Conservation (phyloP, 805 yeast species). For the Saccharomyces mikatae region DNA sequence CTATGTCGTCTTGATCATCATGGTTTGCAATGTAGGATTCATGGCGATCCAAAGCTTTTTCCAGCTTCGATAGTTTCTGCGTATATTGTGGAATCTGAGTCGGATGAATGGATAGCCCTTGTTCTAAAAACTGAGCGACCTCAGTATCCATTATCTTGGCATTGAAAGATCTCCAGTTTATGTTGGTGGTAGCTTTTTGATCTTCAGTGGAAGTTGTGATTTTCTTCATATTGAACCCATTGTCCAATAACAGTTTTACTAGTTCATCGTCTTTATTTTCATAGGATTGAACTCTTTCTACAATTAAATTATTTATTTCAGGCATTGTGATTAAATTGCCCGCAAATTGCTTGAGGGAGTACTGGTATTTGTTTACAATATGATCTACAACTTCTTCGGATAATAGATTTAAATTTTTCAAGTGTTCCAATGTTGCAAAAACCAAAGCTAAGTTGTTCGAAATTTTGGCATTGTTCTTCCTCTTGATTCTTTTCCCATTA, state of each 20-base stretch:
- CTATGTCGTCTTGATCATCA: conserved; percentile 43
- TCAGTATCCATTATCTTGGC: conserved; percentile 67
- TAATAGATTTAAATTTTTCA: conserved; percentile 12
- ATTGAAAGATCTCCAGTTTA: conserved; percentile 51
- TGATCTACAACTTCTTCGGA: conserved; percentile 14
- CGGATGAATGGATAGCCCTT: conserved; percentile 30
- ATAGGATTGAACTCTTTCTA: conserved; percentile 9
- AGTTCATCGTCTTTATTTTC: conserved; percentile 27
- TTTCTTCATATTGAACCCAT: conserved; percentile 16
- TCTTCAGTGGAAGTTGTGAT: conserved; percentile 7
- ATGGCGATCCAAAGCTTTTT: conserved; percentile 57
- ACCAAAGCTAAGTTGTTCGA: conserved; percentile 17
- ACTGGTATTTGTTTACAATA: conserved; percentile 22
- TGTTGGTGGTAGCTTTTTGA: conserved; percentile 34
- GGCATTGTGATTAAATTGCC: conserved; percentile 16
- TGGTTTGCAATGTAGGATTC: conserved; percentile 39
- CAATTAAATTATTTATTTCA: conserved; percentile 21
- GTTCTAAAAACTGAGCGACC: conserved; percentile 51
- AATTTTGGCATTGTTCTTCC: conserved; percentile 17
- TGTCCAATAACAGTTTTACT: conserved; percentile 31
- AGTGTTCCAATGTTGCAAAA: conserved; percentile 19
- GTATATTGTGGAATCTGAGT: conserved; percentile 46
- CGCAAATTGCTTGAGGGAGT: conserved; percentile 23
- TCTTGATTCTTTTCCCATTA: conserved; percentile 21
- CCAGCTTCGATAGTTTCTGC: conserved; percentile 53